Conservation (phyloP, 1,139 yeast genomes). For the Torulaspora pretoriensis region DNA sequence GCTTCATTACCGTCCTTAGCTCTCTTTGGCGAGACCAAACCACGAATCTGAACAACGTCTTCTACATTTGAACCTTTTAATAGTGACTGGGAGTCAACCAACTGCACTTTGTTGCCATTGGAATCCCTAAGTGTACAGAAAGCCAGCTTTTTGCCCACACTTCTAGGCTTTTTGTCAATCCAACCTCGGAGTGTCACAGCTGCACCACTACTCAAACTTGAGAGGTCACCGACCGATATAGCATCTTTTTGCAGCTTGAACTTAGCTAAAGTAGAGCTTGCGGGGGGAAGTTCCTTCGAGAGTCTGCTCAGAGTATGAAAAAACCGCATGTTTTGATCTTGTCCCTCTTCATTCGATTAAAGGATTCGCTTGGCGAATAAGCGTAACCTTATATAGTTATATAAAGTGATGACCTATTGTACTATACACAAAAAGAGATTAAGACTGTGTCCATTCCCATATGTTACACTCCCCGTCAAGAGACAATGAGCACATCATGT, state of each 20-base stretch:
- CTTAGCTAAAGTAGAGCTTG: constrained; percentile 13
- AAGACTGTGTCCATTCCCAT: constrained; percentile 24
- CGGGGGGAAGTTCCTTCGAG: constrained; percentile 11
- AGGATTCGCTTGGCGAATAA: not conserved
- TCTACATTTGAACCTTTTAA: constrained; percentile 58
- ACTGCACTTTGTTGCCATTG: constrained; percentile 63
- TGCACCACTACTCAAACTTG: constrained; percentile 4
- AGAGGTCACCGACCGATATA: constrained; percentile 38
- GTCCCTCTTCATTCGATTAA: not conserved
- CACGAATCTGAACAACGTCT: constrained; percentile 71
- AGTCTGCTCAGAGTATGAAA: constrained; percentile 11
- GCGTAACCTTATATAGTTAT: not conserved
- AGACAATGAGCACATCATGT: constrained; percentile 45
- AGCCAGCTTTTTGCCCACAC: constrained; percentile 50
- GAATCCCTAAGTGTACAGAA: constrained; percentile 75
- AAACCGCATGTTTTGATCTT: not conserved
- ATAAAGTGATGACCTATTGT: not conserved
- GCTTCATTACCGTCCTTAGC: constrained; percentile 21
- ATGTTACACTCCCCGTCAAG: constrained; percentile 39
- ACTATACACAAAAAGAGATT: not conserved
- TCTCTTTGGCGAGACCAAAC: constrained; percentile 40
- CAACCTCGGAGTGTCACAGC: constrained; percentile 55
- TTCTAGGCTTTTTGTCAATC: constrained; percentile 68
- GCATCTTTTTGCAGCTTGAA: constrained; percentile 40
- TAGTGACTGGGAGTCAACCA: constrained; percentile 48